A percentile compares a stretch with the other conserved stretches of the same genome.
Evolutionary conservation across 768 basidiomycete genomes (phyloP).

Genomic region (Tulasnella sp.): DNA sequence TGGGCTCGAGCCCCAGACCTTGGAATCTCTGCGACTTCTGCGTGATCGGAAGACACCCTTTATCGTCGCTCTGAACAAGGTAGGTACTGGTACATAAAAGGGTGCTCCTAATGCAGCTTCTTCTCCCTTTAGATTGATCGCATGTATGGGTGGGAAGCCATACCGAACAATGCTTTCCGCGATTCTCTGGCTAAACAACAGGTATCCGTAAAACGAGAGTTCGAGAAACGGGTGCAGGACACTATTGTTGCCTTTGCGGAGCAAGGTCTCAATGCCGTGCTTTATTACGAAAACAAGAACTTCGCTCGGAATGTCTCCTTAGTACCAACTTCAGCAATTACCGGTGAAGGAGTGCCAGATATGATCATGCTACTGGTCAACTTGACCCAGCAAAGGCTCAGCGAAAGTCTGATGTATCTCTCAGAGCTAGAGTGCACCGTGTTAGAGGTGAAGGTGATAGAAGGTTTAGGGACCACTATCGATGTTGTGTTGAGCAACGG

Average conservation of each 20-base stretch:
- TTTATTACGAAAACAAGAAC: constrained; percentile 97
- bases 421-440: constrained; percentile 96
- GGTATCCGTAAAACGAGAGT: constrained; percentile 72
- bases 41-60: constrained; percentile 93
- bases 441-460: constrained; percentile 95
- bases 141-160: constrained; percentile 88
- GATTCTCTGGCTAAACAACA: constrained; percentile 79
- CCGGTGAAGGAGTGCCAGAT: constrained; percentile 96
- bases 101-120: not conserved
- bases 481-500: constrained; percentile 96
- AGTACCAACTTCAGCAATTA: constrained; percentile 95
- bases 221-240: constrained; percentile 73
- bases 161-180: constrained; percentile 82
- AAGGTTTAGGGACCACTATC: constrained; percentile 94
- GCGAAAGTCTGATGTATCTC: constrained; percentile 93
- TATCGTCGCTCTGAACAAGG: constrained; percentile 97
- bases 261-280: constrained; percentile 85
- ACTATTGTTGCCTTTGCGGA: constrained; percentile 93
- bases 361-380: constrained; percentile 99
- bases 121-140: constrained; percentile 67
- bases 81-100: constrained; percentile 22
- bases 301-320: constrained; percentile 88
- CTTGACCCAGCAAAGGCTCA: constrained; percentile 96
- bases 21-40: constrained; percentile 87
- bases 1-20: constrained; percentile 93